Evolutionary conservation across 176 grass and related monocot genomes (phyloP), one percentile per base, ranked within the genome.

Genomic region (Phoenix roebelenii): DNA sequence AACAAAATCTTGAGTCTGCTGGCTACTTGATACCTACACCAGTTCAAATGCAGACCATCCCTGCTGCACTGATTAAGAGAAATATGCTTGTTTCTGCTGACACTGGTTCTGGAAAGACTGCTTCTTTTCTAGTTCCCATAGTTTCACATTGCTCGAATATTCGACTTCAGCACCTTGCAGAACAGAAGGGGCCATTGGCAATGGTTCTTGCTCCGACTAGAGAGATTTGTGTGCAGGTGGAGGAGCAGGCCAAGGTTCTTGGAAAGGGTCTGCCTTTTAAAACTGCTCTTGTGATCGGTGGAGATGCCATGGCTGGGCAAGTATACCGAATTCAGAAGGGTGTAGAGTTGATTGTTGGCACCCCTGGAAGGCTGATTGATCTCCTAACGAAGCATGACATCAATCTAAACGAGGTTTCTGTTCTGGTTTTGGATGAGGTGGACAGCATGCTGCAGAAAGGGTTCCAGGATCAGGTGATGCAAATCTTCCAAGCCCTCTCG

Each of bases 1-100:
- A 85, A 63, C 77, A 69, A 55, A 92, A 92, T 89, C 85, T 98
- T 68, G 93, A 98, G 58, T 24, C 51, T 80, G 76, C 77, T 24
- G 93, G 87, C 57, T 97, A 91, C 75, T 60, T 77, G 58, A 88
- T 85, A 65, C 84, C 79, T 70, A 89, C 88, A 64, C 87, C 93
- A 68, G 79, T 98, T 52, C 87, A 92, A 66, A 92, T 98, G 88
- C 81, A 98, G 83, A 67, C 83, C 25, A 92, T 98, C 74, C 93
- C 93, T 85, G 75, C 81, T 52, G 75, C 93, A 76, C 65, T 98
- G 24, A 66, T 55, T 50, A 68, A 77, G 16, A 88, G 79, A 78
- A 85, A 79, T 78, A 60, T 89, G 71, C 93, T 92, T 80, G 93
- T 98, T 55, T 92, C 93, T 67, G 78, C 87, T 55, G 76, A 83